A percentile compares a stretch with the other conserved stretches of the same genome.
Evolutionary conservation across 306 rosid species (phyloP).

Genomic region (Cicer chorassanicum): DNA sequence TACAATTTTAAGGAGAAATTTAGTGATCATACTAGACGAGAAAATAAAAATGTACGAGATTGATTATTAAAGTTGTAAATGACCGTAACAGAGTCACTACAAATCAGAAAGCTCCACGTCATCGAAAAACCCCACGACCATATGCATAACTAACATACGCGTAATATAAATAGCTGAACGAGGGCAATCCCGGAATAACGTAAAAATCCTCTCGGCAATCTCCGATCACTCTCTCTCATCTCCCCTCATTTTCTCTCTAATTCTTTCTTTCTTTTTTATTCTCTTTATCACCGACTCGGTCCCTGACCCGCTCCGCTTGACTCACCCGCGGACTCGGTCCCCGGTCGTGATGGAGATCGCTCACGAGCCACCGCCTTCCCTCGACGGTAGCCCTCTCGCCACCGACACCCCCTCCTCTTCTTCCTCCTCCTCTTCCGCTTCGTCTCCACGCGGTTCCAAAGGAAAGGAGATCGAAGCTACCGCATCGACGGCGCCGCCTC

Average conservation of each 20-base stretch:
- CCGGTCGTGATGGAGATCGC: conserved; percentile 79
- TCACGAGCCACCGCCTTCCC: conserved; percentile 59
- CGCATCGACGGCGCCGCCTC: conserved; percentile 40
- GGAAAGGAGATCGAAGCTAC: conserved; percentile 56
- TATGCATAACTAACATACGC: conserved; percentile 40
- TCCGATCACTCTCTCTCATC: conserved; percentile 15
- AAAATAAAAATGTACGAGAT: too few species aligned
- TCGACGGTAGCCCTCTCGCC: conserved; percentile 50
- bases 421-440: conserved; percentile 43
- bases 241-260: background rate
- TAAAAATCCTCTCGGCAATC: background rate
- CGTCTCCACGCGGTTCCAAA: conserved; percentile 52
- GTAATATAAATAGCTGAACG: conserved; percentile 26
- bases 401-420: conserved; percentile 43
- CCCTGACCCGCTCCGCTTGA: conserved; percentile 48
- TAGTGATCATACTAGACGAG: too few species aligned
- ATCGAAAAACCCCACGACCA: conserved; percentile 37
- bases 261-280: background rate
- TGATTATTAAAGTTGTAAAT: too few species aligned
- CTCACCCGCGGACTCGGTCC: conserved; percentile 51
- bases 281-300: conserved; percentile 37
- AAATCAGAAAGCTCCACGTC: conserved; percentile 47
- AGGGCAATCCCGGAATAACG: conserved; percentile 53
- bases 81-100: background rate
- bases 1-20: too few species aligned